Evolutionary conservation across 2,329 filamentous ascomycete species (phyloP).

Genomic region (Cytospora schulzeri): DNA sequence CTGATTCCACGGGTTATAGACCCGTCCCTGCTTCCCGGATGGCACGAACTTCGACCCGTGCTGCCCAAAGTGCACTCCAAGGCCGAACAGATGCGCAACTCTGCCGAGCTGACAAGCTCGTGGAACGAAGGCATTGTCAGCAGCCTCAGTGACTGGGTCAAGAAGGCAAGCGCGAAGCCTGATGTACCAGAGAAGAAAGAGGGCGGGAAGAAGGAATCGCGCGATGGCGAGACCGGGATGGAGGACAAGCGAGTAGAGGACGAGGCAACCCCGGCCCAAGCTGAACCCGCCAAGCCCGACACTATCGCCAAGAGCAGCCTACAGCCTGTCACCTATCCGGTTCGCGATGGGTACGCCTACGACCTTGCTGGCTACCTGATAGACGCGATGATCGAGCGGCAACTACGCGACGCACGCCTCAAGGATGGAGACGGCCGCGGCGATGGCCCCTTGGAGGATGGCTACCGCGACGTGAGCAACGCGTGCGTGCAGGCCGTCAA

Average conservation of each 20-base stretch:
- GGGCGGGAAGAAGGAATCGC: background rate
- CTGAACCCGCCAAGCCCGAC: background rate
- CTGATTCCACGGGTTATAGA: conserved; percentile 56
- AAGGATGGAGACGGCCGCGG: conserved; percentile 49
- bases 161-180: conserved; percentile 33
- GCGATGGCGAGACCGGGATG: background rate
- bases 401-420: conserved; percentile 46
- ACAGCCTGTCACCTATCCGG: conserved; percentile 32
- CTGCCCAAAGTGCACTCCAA: conserved; percentile 49
- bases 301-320: background rate
- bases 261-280: background rate
- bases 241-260: conserved; percentile 1
- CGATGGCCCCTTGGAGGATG: conserved; percentile 36
- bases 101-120: conserved; percentile 49
- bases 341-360: conserved; percentile 47
- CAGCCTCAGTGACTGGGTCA: conserved; percentile 47
- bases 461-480: conserved; percentile 46
- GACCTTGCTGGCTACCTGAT: conserved; percentile 45
- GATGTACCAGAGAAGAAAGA: conserved; percentile 20
- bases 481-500: conserved; percentile 42
- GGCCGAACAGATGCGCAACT: conserved; percentile 57
- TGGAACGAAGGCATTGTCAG: conserved; percentile 53
- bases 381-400: conserved; percentile 50
- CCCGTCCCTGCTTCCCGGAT: conserved; percentile 56
- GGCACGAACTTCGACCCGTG: conserved; percentile 45